phyloP scores from a whole-genome alignment of 495 filamentous ascomycete genomes.

The Aspergillus diversus region DNA sequence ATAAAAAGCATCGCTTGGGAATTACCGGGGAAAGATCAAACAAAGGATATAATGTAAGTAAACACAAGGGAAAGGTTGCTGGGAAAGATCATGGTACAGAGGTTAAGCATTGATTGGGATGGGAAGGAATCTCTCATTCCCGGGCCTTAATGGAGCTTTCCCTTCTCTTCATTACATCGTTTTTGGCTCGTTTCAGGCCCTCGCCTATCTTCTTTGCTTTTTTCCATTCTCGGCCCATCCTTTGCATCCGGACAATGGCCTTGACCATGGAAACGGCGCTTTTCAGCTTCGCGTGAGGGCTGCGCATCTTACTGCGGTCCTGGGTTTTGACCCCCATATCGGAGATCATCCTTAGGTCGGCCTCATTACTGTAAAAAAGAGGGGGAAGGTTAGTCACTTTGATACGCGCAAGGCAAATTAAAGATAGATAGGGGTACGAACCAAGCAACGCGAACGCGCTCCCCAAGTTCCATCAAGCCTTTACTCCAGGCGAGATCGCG shows the following conservation, averaged over 20 bases:
- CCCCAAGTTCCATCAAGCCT: constrained; percentile 75
- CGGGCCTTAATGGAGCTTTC: constrained; percentile 37
- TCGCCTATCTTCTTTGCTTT: constrained; percentile 50
- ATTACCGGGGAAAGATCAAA: constrained; percentile 14
- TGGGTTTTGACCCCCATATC: constrained; percentile 69
- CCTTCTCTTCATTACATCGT: constrained; percentile 45
- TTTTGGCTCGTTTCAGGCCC: constrained; percentile 49
- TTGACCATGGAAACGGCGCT: constrained; percentile 56
- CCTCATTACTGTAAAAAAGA: constrained; percentile 72
- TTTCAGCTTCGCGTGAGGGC: constrained; percentile 50
- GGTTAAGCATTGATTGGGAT: background rate
- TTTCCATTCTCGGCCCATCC: constrained; percentile 55
- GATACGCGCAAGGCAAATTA: constrained; percentile 7
- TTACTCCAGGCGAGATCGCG: constrained; percentile 79
- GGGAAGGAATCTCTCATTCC: constrained; percentile 7
- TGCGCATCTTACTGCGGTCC: constrained; percentile 33
- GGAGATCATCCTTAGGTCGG: constrained; percentile 80
- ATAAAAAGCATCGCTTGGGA: constrained; percentile 18
- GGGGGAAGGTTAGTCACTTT: constrained; percentile 29
- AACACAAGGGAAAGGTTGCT: constrained; percentile 16
- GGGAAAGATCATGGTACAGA: constrained; percentile 4
- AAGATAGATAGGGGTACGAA: constrained; percentile 54
- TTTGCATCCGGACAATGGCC: constrained; percentile 58
- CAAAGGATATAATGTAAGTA: constrained; percentile 9
- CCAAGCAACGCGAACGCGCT: constrained; percentile 78